A percentile compares a stretch with the other conserved stretches of the same genome.
phyloP scores from a whole-genome alignment of 2,329 filamentous ascomycete genomes.

The Cladosporium sp. region DNA sequence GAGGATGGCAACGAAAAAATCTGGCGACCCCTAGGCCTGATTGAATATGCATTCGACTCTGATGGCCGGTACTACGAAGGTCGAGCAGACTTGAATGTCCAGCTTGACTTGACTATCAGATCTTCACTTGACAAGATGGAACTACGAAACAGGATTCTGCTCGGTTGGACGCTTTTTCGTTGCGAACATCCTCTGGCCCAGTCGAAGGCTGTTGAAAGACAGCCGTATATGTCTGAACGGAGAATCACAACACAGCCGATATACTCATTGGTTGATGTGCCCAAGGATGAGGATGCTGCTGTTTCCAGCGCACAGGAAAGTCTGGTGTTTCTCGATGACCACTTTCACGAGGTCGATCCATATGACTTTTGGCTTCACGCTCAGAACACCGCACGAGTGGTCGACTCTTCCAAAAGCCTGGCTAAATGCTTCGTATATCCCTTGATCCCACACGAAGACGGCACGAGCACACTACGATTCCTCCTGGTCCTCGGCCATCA shows the following conservation, averaged over 20 bases:
- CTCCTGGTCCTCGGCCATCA: constrained; percentile 41
- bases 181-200: constrained; percentile 38
- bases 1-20: constrained; percentile 24
- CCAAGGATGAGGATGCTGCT: constrained; percentile 26
- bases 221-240: constrained; percentile 12
- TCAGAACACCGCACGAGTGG: constrained; percentile 37
- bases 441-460: constrained; percentile 19
- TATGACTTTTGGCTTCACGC: constrained; percentile 39
- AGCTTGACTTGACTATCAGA: constrained; percentile 35
- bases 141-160: constrained; percentile 32
- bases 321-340: constrained; percentile 38
- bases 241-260: constrained; percentile 17
- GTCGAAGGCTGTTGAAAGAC: constrained; percentile 24
- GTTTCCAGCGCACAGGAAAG: constrained; percentile 27
- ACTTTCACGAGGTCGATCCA: constrained; percentile 31
- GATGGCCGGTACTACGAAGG: constrained; percentile 43
- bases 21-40: constrained; percentile 38
- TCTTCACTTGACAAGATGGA: constrained; percentile 28
- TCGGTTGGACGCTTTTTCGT: constrained; percentile 39
- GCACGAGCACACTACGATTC: constrained; percentile 31
- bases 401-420: constrained; percentile 35
- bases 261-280: constrained; percentile 35
- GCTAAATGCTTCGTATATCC: constrained; percentile 40
- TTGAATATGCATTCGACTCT: constrained; percentile 42
- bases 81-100: constrained; percentile 41